Evolutionary conservation across 1,284 basidiomycete genomes (phyloP).

Genomic region (Ustilago lituana): DNA sequence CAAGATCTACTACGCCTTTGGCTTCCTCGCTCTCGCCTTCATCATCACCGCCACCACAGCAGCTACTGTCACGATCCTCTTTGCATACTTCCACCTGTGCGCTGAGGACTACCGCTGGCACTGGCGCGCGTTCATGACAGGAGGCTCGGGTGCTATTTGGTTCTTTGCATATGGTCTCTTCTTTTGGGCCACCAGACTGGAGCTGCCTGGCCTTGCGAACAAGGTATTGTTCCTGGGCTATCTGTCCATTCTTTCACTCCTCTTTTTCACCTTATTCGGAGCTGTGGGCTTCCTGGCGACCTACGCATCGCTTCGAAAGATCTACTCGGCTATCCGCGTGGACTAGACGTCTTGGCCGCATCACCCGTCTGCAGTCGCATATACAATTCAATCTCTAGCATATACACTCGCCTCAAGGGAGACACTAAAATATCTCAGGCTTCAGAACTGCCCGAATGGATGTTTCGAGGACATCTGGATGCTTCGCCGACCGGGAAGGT

Average conservation of each 20-base stretch:
- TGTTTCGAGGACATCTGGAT: no score
- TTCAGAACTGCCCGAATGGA: no score
- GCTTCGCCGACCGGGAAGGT: no score
- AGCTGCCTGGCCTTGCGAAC: constrained; percentile 83
- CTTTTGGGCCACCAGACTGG: constrained; percentile 88
- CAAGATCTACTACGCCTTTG: constrained; percentile 73
- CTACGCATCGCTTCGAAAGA: constrained; percentile 49
- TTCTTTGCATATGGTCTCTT: constrained; percentile 81
- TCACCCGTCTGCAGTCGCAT: no score
- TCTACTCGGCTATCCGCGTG: constrained; percentile 61
- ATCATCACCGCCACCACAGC: constrained; percentile 77
- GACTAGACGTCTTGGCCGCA: constrained; percentile 37
- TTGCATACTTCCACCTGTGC: constrained; percentile 82
- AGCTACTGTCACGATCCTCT: constrained; percentile 61
- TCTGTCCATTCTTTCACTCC: constrained; percentile 80
- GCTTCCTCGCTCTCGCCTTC: constrained; percentile 90
- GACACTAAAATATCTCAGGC: no score
- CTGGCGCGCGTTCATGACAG: constrained; percentile 93
- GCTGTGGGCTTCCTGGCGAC: constrained; percentile 56
- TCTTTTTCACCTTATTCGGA: constrained; percentile 89
- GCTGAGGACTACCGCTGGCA: constrained; percentile 98
- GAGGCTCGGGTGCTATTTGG: constrained; percentile 94
- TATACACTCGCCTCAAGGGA: no score
- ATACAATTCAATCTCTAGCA: no score
- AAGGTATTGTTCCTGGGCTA: constrained; percentile 91